These are phyloP conservation scores for Aspergillus eucalypticola DNA, from an alignment of 2,329 filamentous ascomycete species.

Conservation along the genomic window DNA sequence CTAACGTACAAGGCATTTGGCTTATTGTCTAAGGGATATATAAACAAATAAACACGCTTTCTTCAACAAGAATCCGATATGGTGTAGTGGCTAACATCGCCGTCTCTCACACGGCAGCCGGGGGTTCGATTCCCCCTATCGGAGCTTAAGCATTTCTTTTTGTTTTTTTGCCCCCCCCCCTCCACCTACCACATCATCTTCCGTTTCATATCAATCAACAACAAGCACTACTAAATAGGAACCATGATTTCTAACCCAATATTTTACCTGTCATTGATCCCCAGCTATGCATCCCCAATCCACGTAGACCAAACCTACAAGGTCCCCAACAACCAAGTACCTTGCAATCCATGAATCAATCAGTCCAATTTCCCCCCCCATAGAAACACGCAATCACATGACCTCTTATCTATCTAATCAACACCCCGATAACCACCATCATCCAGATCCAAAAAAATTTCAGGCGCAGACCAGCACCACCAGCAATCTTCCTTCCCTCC, in stretches of 20 bases:
- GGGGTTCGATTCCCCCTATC: conserved; percentile 31
- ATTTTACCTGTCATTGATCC: too few relatives aligned
- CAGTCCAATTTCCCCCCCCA: too few relatives aligned
- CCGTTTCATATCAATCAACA: background rate
- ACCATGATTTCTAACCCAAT: too few relatives aligned
- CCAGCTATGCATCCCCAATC: background rate
- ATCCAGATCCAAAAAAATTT: conserved; percentile 6
- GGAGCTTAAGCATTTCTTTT: conserved; percentile 13
- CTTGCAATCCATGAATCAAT: too few relatives aligned
- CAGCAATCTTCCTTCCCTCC: background rate
- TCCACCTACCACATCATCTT: background rate
- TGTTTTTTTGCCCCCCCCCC: background rate
- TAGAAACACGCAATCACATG: background rate
- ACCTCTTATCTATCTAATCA: conserved; percentile 3
- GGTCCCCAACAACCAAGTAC: too few relatives aligned
- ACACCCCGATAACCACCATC: background rate
- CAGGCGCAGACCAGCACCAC: background rate
- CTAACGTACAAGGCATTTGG: too few relatives aligned
- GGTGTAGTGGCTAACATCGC: conserved; percentile 28
- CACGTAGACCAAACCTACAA: background rate
- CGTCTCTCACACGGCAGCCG: conserved; percentile 30
- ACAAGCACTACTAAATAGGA: background rate
- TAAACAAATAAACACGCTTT: background rate
- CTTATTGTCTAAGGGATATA: background rate
- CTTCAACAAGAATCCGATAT: conserved; percentile 19